Evolutionary conservation across 2,329 filamentous ascomycete species (phyloP).

Genomic region (Aureobasidium subglaciale): DNA sequence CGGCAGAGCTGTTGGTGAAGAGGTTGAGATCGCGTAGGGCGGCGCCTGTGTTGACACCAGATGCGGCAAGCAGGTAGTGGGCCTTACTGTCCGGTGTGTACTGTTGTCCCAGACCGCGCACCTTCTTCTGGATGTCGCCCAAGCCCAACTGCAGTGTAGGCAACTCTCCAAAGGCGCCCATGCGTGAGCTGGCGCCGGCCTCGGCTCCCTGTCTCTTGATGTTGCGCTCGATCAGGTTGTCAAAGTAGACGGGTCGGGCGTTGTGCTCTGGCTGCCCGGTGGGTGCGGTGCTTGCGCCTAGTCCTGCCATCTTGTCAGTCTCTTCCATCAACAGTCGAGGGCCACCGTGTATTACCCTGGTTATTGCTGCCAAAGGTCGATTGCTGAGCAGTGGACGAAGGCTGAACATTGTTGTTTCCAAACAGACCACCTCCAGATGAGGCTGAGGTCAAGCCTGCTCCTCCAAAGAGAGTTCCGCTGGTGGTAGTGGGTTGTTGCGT

Average conservation of each 20-base stretch:
- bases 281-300: neutral
- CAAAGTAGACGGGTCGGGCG: conserved; percentile 55
- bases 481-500: conserved; percentile 12
- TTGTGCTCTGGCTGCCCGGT: conserved; percentile 24
- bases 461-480: conserved; percentile 10
- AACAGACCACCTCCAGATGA: conserved; percentile 8
- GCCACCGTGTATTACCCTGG: neutral
- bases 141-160: conserved; percentile 86
- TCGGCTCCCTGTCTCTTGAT: conserved; percentile 63
- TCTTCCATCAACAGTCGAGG: neutral
- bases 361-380: neutral
- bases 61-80: conserved; percentile 88
- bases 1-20: conserved; percentile 17
- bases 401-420: neutral
- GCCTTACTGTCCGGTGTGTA: conserved; percentile 41
- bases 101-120: conserved; percentile 69
- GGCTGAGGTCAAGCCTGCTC: neutral
- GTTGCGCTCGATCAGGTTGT: conserved; percentile 56
- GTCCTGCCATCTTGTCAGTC: neutral
- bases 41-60: conserved; percentile 79
- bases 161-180: conserved; percentile 60
- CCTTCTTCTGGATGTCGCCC: conserved; percentile 73
- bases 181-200: conserved; percentile 37
- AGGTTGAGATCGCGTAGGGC: conserved; percentile 69
- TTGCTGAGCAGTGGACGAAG: neutral